Evolutionary conservation across 1,284 basidiomycete species (phyloP).

Genomic region (Cutaneotrichosporon dermatis): DNA sequence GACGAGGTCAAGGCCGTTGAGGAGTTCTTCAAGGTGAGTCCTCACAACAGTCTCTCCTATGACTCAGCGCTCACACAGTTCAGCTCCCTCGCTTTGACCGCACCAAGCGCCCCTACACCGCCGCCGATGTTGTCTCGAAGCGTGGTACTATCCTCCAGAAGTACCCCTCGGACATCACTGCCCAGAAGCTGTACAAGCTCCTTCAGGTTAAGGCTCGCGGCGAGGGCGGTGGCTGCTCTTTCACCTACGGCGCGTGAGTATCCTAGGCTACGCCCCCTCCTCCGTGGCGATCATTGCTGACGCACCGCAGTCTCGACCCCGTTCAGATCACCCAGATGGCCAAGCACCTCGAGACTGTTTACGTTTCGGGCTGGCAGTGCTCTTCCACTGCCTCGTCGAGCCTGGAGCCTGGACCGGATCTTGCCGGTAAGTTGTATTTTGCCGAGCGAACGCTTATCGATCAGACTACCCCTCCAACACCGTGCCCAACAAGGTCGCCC

Average conservation of each 20-base stretch:
- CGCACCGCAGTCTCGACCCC: slow-evolving; percentile 71
- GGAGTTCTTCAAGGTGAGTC: slow-evolving; percentile 80
- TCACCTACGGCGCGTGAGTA: slow-evolving; percentile 89
- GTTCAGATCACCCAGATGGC: slow-evolving; percentile 97
- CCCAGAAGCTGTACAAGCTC: slow-evolving; percentile 75
- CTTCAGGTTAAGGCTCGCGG: slow-evolving; percentile 49
- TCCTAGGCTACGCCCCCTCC: too few species aligned
- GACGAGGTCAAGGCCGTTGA: slow-evolving; percentile 79
- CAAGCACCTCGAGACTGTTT: slow-evolving; percentile 86
- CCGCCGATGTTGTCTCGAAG: slow-evolving; percentile 89
- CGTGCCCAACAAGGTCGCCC: slow-evolving; percentile 61
- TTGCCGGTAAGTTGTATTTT: slow-evolving; percentile 55
- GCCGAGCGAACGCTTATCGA: neutral
- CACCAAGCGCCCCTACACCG: slow-evolving; percentile 84
- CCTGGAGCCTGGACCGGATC: slow-evolving; percentile 96
- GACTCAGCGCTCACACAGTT: too few species aligned
- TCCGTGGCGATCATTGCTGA: too few species aligned
- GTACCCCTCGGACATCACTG: slow-evolving; percentile 81
- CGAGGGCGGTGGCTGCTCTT: slow-evolving; percentile 45
- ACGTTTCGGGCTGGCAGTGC: slow-evolving; percentile 95
- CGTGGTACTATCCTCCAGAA: slow-evolving; percentile 78
- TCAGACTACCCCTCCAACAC: slow-evolving; percentile 60
- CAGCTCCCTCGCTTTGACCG: slow-evolving; percentile 80
- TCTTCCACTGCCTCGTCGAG: slow-evolving; percentile 83
- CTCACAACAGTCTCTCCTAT: too few species aligned